Base-by-base conservation (phyloP, 352 stramenopile genomes). In the Globisporangium ultimum region DNA sequence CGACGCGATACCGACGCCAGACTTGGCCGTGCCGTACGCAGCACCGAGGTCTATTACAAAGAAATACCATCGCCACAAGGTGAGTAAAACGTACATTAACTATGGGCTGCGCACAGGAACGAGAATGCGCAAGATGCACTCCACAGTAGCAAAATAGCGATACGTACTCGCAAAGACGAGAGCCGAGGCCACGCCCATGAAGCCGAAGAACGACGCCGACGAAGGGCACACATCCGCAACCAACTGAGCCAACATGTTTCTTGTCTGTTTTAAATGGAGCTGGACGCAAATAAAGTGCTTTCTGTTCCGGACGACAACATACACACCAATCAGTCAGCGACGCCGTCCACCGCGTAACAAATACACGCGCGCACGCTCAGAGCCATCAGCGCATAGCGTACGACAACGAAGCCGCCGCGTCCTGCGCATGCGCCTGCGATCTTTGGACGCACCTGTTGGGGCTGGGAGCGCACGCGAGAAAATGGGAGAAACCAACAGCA, bases 191-290 rank as follows among this genome's bases (percentile, higher is more conserved):
- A 99, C 96, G 64, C 97, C 97, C 95, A 99, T 99, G 78, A 99
- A 99, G 65, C 98, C 98, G 71, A 99, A 99, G 88, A 99, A 99
- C 70, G 97, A 97, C 55, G 97, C 97, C 70, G 93, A 98, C 59
- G 96, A 96, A 48, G 97, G 97, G 75, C 97, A 99, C 61, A 97
- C 96, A 84, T 99, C 95, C 72, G 93, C 93, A 60, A 90, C 78
- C 42, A 87, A 63, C 58, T 86, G 65, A 49, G 73, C 64, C 43
- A 82, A 49, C 70, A 78, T 43, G 24, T 32, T 32, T 2, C 14
- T 17, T 43, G 38, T n/a, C n/a, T 43, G 38, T 43, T 43, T 43
- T 43, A 17, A 43, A 43, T 13, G 24, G 24, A 32, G 24, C 24
- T 32, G 24, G 24, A 32, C 24, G 14, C 10, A 43, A 43, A 1